Conservation (phyloP, 164 flowering plant species). For the Umbilicus rupestris region DNA sequence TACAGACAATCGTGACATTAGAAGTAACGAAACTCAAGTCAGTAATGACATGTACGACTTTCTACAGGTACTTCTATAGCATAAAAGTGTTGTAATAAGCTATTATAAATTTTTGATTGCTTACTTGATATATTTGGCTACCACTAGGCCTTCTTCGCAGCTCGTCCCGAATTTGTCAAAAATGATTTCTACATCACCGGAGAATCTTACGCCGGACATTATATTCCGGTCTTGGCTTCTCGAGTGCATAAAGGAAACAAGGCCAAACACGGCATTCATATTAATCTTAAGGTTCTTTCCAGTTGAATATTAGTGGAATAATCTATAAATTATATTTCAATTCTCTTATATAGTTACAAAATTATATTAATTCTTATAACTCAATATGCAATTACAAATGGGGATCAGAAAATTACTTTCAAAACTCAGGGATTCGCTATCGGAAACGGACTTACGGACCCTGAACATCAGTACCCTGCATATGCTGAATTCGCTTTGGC, state of each 20-base stretch:
- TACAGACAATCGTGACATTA: slow-evolving; percentile 22
- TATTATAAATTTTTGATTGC: background rate
- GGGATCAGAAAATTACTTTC: background rate
- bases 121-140: too few species aligned
- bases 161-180: slow-evolving; percentile 23
- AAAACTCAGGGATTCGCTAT: slow-evolving; percentile 29
- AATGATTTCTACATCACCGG: slow-evolving; percentile 33
- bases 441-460: slow-evolving; percentile 29
- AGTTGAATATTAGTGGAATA: background rate
- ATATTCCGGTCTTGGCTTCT: slow-evolving; percentile 17
- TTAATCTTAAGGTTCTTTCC: slow-evolving; percentile 21
- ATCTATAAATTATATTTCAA: background rate
- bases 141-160: slow-evolving; percentile 23
- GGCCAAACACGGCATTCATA: slow-evolving; percentile 21
- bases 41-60: slow-evolving; percentile 31
- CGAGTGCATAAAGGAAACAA: slow-evolving; percentile 23
- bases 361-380: too few species aligned
- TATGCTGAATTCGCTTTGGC: slow-evolving; percentile 25
- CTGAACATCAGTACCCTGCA: slow-evolving; percentile 21
- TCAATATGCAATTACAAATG: too few species aligned
- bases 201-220: slow-evolving; percentile 21
- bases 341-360: background rate
- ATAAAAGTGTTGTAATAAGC: too few species aligned
- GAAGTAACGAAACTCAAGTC: slow-evolving; percentile 19
- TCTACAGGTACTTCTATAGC: slow-evolving; percentile 22